Percentiles rank a stretch among this genome's conserved stretches.
These are phyloP conservation scores for Globomyces sp. DNA, from an alignment of 371 early-diverging fungal species.

Conservation along the genomic window DNA sequence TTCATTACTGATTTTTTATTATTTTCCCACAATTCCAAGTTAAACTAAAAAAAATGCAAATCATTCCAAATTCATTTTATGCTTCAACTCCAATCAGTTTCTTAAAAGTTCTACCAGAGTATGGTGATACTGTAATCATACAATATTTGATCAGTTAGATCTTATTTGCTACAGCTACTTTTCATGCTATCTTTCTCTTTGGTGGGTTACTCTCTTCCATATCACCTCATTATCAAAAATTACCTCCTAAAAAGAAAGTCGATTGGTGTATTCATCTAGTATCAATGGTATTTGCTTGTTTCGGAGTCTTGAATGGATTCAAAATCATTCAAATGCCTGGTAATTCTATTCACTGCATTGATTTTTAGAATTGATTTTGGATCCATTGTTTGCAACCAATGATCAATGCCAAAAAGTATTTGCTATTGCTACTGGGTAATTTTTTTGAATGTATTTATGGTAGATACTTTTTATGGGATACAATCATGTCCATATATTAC, in stretches of 20 bases:
- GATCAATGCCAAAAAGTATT: slow-evolving; percentile 69
- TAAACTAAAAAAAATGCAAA: too few relatives aligned
- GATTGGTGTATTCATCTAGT: slow-evolving; percentile 72
- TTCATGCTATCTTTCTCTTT: slow-evolving; percentile 4
- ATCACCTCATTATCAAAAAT: slow-evolving; percentile 14
- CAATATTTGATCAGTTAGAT: too few relatives aligned
- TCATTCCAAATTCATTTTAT: too few relatives aligned
- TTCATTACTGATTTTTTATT: too few relatives aligned
- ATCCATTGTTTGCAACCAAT: slow-evolving; percentile 77
- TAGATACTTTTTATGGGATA: slow-evolving; percentile 94
- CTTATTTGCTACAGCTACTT: not conserved
- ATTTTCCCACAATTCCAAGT: too few relatives aligned
- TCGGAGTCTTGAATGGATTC: slow-evolving; percentile 48
- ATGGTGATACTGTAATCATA: too few relatives aligned
- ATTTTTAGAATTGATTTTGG: slow-evolving; percentile 59
- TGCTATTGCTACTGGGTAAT: slow-evolving; percentile 71
- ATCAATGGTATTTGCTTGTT: slow-evolving; percentile 55
- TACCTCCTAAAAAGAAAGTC: slow-evolving; percentile 37
- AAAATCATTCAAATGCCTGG: too few relatives aligned
- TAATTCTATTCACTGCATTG: slow-evolving; percentile 57
- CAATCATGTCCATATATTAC: slow-evolving; percentile 66
- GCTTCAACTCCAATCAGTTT: too few relatives aligned
- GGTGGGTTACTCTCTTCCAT: not conserved
- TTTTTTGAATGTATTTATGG: slow-evolving; percentile 19
- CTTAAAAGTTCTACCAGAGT: too few relatives aligned